Base-by-base conservation (phyloP, 179 eudicot genomes). In the Sideroxylon spinosum region DNA sequence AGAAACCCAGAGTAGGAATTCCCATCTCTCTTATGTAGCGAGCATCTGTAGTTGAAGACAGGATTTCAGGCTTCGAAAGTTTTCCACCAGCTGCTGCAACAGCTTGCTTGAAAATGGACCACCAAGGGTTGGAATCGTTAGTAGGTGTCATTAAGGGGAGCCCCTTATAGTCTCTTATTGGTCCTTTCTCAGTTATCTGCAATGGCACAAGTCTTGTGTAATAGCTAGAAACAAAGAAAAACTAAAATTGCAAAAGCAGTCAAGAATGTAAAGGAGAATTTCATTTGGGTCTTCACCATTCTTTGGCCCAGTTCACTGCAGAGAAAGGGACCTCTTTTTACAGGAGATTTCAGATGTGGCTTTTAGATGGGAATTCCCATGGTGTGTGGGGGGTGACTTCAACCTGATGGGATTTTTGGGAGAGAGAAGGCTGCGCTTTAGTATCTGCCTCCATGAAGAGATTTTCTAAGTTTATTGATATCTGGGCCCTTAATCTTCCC, bases 21-120 rank as follows among this genome's bases (percentile, higher is more conserved):
- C 98, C 98, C 82, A 69, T 71, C 64, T 84, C 82, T 61, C 98
- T 90, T 81, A 90, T 79, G 81, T 48, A 93, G 19, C 91, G 87
- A 65, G 95, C 90, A 81, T 93, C 98, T 26, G 98, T 93, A 48
- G 94, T 92, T 50, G 97, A 91, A 73, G 98, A 68, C 77, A 95
- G 79, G 20, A 92, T 95, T 81, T 93, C 98, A 19, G 99, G 98
- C 82, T 88, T 91, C 20, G 86, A 90, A 55, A 95, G 92, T 81
- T 85, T 87, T 61, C 93, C 97, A 22, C 98, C 99, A 71, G 89
- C 89, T 52, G 85, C 88, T 66, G 72, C 74, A 20, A 95, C 62
- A 52, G 97, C 97, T 83, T 89, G 82, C 85, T 86, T 79, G 77
- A 95, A 91, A 68, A 90, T 80, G 29, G 94, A 78, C 98, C 98